A percentile compares a stretch with the other conserved stretches of the same genome.
Conservation (phyloP, 1,284 basidiomycete genomes). For the Phellopilus nigrolimitatus region DNA sequence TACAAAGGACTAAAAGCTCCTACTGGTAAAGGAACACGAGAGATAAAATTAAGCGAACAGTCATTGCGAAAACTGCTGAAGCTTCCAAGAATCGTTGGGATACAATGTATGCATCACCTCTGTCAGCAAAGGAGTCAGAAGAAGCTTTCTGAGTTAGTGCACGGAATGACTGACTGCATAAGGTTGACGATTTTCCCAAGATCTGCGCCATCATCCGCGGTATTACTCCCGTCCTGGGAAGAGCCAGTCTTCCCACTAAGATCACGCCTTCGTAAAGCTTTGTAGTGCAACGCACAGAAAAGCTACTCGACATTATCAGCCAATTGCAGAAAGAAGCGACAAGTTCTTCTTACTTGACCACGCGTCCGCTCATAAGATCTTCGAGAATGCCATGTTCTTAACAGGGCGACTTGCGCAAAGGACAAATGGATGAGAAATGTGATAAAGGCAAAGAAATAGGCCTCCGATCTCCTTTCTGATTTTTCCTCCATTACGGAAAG, state of each 20-base stretch:
- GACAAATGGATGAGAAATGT: constrained; percentile 66
- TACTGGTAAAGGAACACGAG: constrained; percentile 72
- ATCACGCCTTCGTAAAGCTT: constrained; percentile 57
- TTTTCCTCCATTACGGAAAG: constrained; percentile 40
- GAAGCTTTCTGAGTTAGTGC: constrained; percentile 7
- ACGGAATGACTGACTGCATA: constrained; percentile 50
- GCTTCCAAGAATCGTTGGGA: constrained; percentile 70
- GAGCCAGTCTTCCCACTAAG: constrained; percentile 46
- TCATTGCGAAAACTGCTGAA: constrained; percentile 61
- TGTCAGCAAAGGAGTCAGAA: constrained; percentile 25
- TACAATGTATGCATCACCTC: constrained; percentile 68
- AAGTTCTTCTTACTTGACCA: constrained; percentile 32
- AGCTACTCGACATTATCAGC: constrained; percentile 32
- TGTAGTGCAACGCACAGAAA: constrained; percentile 71
- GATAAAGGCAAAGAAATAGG: constrained; percentile 65
- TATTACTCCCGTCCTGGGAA: constrained; percentile 37
- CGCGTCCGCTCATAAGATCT: constrained; percentile 63
- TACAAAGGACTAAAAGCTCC: constrained; percentile 24
- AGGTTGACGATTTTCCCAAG: constrained; percentile 69
- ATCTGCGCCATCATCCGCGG: constrained; percentile 42
- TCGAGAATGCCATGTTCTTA: constrained; percentile 60
- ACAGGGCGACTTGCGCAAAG: constrained; percentile 64
- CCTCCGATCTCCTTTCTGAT: constrained; percentile 46
- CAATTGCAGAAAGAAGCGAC: background rate
- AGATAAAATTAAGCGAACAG: constrained; percentile 72